Base-by-base conservation (phyloP, 2,329 filamentous ascomycete species). In the Macrophomina pseudophaseolina region DNA sequence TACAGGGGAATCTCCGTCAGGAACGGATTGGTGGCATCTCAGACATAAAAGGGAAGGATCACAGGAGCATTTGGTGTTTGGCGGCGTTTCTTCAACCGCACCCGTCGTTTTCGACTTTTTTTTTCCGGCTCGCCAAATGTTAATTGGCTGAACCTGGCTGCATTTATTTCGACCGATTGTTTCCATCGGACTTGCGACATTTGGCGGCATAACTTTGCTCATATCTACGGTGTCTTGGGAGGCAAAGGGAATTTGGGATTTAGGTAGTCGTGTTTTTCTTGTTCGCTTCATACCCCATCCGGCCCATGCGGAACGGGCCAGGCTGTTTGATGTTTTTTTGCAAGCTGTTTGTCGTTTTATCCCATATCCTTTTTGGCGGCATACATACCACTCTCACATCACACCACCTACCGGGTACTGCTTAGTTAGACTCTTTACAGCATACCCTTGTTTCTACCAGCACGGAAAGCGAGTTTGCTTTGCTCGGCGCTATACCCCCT, bases 211-310 rank as follows among this genome's bases (percentile, higher is more conserved):
- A 56, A 56, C 63, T 56, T 56, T 48, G 40, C 52, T 56, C 52
- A 48, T 56, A 48, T 65, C 51, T 35, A 56, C 51, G 63, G 63
- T 65, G 63, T 65, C 52, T 56, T 56, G 63, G 52, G 51, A 38
- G 40, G 44, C 33, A 56, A 33, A 44, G 63, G 63, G 28, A 46
- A 28, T 56, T 48, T 65, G 63, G 63, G 51, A 56, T 59, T 51
- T 66, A 58, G 53, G 52, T 58, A 51, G 52, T 66, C 53, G 53
- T 59, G 49, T 66, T 65, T 23, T 59, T 56, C 53, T 66, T 66
- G 53, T 66, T 66, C 64, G 64, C 64, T 66, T 66, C 64, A 66
- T 66, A 66, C 64, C 64, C 64, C 64, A 51, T 51, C 63, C 52
- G 63, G 63, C 63, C 63, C 51, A 28, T 23, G 42, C 63, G 51